These are phyloP conservation scores for Penicillium psychrosexuale DNA, from an alignment of 2,329 filamentous ascomycete species.

Conservation along the genomic window DNA sequence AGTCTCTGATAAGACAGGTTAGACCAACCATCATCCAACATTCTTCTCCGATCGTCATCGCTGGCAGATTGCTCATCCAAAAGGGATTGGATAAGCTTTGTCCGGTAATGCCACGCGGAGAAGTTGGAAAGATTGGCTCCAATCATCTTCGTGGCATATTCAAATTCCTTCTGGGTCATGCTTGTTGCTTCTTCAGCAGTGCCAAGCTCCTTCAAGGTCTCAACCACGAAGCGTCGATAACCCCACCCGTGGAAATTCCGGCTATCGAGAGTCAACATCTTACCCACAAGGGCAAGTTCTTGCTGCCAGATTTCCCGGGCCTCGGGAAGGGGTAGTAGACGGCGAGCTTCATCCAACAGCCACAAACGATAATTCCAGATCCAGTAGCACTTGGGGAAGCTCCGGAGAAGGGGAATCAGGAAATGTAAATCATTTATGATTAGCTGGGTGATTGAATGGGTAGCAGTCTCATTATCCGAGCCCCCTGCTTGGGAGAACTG, in stretches of 20 bases:
- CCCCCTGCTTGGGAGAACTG: slow-evolving; percentile 46
- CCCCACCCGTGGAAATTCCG: slow-evolving; percentile 97
- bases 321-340: slow-evolving; percentile 54
- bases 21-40: slow-evolving; percentile 65
- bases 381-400: slow-evolving; percentile 98
- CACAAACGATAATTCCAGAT: slow-evolving; percentile 96
- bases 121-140: slow-evolving; percentile 85
- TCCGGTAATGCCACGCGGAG: slow-evolving; percentile 92
- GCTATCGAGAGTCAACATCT: slow-evolving; percentile 82
- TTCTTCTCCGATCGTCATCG: slow-evolving; percentile 59
- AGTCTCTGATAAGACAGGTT: neutral
- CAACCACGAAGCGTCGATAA: slow-evolving; percentile 76
- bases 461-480: slow-evolving; percentile 36
- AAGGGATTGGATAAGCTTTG: slow-evolving; percentile 74
- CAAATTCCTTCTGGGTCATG: slow-evolving; percentile 77
- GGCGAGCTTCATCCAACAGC: slow-evolving; percentile 70
- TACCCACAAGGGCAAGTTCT: slow-evolving; percentile 76
- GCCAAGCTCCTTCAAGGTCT: slow-evolving; percentile 63
- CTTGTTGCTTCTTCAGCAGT: slow-evolving; percentile 44
- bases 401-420: slow-evolving; percentile 75
- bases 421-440: slow-evolving; percentile 75
- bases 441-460: slow-evolving; percentile 48
- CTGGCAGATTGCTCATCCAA: slow-evolving; percentile 68
- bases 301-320: slow-evolving; percentile 73
- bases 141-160: slow-evolving; percentile 89